Conservation (phyloP, 2,329 filamentous ascomycete species). For the Cladophialophora yegresii region DNA sequence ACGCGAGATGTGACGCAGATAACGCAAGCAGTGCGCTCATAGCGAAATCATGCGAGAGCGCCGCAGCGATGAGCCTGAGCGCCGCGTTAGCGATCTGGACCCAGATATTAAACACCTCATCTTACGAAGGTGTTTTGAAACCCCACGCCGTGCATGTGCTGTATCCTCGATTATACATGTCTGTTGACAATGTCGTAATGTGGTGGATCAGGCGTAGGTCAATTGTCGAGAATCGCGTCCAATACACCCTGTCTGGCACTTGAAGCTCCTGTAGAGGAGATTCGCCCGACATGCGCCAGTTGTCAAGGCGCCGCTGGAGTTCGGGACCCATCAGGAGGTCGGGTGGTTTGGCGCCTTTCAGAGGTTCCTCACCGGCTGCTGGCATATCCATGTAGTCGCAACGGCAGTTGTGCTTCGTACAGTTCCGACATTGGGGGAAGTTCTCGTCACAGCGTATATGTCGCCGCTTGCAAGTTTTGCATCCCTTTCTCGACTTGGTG, state of each 20-base stretch:
- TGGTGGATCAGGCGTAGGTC: constrained; percentile 90
- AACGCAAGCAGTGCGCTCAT: constrained; percentile 92
- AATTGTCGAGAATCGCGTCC: constrained; percentile 70
- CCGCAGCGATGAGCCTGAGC: constrained; percentile 75
- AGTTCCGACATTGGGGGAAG: constrained; percentile 97
- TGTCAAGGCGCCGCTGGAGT: constrained; percentile 75
- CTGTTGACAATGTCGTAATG: constrained; percentile 79
- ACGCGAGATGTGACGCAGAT: constrained; percentile 92
- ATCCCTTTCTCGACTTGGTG: constrained; percentile 98
- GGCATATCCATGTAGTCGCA: constrained; percentile 96
- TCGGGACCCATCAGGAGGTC: constrained; percentile 82
- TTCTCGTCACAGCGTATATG: constrained; percentile 98
- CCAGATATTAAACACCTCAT: constrained; percentile 37
- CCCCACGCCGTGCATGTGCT: constrained; percentile 91
- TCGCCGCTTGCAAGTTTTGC: constrained; percentile 94
- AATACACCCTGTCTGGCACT: constrained; percentile 72
- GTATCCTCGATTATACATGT: constrained; percentile 74
- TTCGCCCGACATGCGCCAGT: constrained; percentile 79
- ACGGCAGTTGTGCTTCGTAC: constrained; percentile 97
- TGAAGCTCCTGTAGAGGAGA: constrained; percentile 83
- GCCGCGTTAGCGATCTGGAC: constrained; percentile 37
- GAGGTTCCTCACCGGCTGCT: constrained; percentile 58
- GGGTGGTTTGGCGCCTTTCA: constrained; percentile 55
- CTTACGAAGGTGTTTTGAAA: constrained; percentile 86
- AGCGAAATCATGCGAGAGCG: constrained; percentile 79